Conservation (phyloP, 306 rosid genomes). For the Lathyrus sativus region DNA sequence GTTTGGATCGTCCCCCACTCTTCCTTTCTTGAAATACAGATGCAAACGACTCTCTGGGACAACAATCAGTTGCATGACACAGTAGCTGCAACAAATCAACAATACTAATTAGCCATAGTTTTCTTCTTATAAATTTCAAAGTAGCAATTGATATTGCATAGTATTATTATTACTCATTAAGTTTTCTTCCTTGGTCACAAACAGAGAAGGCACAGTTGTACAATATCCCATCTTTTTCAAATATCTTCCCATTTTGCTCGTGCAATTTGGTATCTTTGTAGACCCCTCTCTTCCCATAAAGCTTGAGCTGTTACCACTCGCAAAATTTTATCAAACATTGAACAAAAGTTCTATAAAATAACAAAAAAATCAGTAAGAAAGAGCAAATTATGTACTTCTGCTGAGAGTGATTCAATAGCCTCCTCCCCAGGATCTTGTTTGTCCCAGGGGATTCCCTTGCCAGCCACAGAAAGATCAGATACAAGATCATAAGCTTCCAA, state of each 20-base stretch:
- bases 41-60: slow-evolving; percentile 60
- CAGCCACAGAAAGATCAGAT: slow-evolving; percentile 67
- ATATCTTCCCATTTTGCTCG: slow-evolving; percentile 67
- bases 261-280: slow-evolving; percentile 71
- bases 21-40: slow-evolving; percentile 73
- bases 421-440: slow-evolving; percentile 79
- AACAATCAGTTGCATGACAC: slow-evolving; percentile 66
- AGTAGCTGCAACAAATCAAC: slow-evolving; percentile 60
- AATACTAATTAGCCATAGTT: slow-evolving; percentile 2
- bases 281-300: slow-evolving; percentile 81
- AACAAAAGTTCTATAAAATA: neutral
- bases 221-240: slow-evolving; percentile 66
- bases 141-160: neutral
- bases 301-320: slow-evolving; percentile 65
- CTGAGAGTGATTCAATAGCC: slow-evolving; percentile 69
- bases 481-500: slow-evolving; percentile 74
- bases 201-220: slow-evolving; percentile 80
- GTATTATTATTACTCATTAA: slow-evolving; percentile 62
- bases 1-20: slow-evolving; percentile 74
- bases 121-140: slow-evolving; percentile 3
- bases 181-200: slow-evolving; percentile 72
- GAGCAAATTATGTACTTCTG: slow-evolving; percentile 53
- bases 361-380: neutral
- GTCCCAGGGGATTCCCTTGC: slow-evolving; percentile 83
- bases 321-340: neutral